Conservation (phyloP, 169 alveolate species). For the Plasmodium berghei region DNA sequence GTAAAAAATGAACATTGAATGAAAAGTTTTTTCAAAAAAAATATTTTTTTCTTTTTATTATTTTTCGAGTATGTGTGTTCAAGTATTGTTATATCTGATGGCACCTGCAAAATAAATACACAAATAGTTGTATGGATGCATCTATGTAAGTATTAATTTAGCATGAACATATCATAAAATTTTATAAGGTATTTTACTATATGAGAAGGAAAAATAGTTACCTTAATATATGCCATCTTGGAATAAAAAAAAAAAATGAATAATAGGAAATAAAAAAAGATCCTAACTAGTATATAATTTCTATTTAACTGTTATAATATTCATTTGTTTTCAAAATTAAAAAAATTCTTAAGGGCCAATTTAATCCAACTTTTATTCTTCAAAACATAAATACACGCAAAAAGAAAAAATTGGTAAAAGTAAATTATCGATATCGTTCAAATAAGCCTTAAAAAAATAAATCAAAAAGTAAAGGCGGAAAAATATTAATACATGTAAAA, state of each 20-base stretch:
- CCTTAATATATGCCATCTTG: neutral
- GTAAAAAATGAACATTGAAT: constrained; percentile 55
- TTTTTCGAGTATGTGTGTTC: constrained; percentile 60
- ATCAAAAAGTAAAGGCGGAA: constrained; percentile 7
- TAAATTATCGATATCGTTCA: constrained; percentile 56
- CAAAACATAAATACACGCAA: constrained; percentile 55
- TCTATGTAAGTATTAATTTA: neutral
- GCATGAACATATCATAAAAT: no score
- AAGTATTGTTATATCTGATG: constrained; percentile 61
- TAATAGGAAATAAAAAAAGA: neutral
- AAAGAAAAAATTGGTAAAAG: constrained; percentile 42
- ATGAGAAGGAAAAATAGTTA: neutral
- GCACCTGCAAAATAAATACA: constrained; percentile 21
- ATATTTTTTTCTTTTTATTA: constrained; percentile 29
- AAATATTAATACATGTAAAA: constrained; percentile 1
- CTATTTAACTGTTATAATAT: no score
- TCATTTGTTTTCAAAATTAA: neutral
- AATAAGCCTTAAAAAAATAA: constrained; percentile 57
- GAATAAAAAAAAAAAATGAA: neutral
- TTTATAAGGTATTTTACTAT: no score
- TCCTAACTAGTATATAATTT: neutral
- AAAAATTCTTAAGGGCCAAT: neutral
- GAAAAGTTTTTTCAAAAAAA: constrained; percentile 38
- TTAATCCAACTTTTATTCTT: constrained; percentile 22
- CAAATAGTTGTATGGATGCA: neutral